Percentiles rank a stretch among this genome's conserved stretches.
These are phyloP conservation scores for Fusarium succisae DNA, from an alignment of 2,329 filamentous ascomycete species.

Conservation along the genomic window DNA sequence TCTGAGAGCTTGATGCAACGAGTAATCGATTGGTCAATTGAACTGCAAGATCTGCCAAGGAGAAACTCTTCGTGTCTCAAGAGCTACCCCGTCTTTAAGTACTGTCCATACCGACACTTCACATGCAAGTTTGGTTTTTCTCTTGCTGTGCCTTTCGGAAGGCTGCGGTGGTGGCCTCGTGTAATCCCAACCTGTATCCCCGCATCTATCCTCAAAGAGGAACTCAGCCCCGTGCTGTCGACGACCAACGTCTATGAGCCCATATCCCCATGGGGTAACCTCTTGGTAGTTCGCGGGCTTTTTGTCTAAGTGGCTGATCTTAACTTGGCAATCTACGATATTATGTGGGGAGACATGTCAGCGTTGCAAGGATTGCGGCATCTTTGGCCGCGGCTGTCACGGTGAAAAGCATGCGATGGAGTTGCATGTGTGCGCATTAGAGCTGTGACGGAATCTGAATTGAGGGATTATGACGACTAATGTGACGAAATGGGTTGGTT, in stretches of 20 bases:
- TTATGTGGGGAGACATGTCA: slow-evolving; percentile 12
- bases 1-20: slow-evolving; percentile 17
- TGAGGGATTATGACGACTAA: slow-evolving; percentile 11
- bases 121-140: slow-evolving; percentile 14
- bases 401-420: background rate
- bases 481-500: slow-evolving; percentile 10
- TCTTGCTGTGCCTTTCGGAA: slow-evolving; percentile 13
- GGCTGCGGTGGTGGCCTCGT: slow-evolving; percentile 31
- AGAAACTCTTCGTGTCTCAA: background rate
- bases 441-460: background rate
- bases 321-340: slow-evolving; percentile 24
- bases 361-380: slow-evolving; percentile 19
- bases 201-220: slow-evolving; percentile 37
- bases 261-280: slow-evolving; percentile 32
- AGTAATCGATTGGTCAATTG: slow-evolving; percentile 31
- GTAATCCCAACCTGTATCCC: slow-evolving; percentile 29
- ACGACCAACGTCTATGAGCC: slow-evolving; percentile 10
- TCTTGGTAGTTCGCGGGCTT: slow-evolving; percentile 5
- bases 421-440: slow-evolving; percentile 18
- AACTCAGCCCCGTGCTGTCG: slow-evolving; percentile 20
- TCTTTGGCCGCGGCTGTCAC: slow-evolving; percentile 31
- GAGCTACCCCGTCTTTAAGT: slow-evolving; percentile 25
- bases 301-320: slow-evolving; percentile 25
- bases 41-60: slow-evolving; percentile 18
- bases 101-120: slow-evolving; percentile 13